Conservation (phyloP, 352 stramenopile genomes). For the Globisporangium cederbergense region DNA sequence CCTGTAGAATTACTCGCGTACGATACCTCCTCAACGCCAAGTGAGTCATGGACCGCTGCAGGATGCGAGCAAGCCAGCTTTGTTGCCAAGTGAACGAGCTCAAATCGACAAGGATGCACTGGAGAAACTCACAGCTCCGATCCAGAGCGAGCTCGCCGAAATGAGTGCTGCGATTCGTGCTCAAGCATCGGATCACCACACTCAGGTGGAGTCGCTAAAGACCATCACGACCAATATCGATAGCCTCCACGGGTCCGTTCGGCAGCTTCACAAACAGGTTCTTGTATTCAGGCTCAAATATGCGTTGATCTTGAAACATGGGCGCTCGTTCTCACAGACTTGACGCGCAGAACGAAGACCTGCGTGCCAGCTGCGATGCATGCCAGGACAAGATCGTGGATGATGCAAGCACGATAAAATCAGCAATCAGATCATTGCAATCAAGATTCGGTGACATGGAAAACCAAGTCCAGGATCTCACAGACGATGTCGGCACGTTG, state of each 20-base stretch:
- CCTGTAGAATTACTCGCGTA: neutral
- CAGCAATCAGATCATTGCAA: conserved; percentile 21
- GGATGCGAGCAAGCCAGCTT: neutral
- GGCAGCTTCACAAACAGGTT: conserved; percentile 17
- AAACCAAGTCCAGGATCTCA: conserved; percentile 23
- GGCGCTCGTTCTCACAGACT: neutral
- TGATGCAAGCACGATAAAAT: conserved; percentile 14
- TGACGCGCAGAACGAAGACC: conserved; percentile 18
- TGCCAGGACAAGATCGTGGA: conserved; percentile 22
- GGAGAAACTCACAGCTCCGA: conserved; percentile 11
- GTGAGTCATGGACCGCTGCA: neutral
- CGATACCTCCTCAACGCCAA: neutral
- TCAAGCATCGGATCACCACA: conserved; percentile 2
- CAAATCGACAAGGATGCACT: conserved; percentile 13
- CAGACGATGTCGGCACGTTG: conserved; percentile 24
- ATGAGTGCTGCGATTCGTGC: conserved; percentile 7
- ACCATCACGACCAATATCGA: conserved; percentile 3
- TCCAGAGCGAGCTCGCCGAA: conserved; percentile 12
- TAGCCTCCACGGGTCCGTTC: conserved; percentile 5
- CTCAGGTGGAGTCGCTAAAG: conserved; percentile 10
- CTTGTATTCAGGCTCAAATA: neutral
- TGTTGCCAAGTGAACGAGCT: neutral
- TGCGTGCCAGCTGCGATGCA: conserved; percentile 14
- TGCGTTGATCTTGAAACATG: neutral
- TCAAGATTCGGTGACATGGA: conserved; percentile 25